phyloP scores from a whole-genome alignment of 345 rosid genomes.

The Ailanthus altissimus region DNA sequence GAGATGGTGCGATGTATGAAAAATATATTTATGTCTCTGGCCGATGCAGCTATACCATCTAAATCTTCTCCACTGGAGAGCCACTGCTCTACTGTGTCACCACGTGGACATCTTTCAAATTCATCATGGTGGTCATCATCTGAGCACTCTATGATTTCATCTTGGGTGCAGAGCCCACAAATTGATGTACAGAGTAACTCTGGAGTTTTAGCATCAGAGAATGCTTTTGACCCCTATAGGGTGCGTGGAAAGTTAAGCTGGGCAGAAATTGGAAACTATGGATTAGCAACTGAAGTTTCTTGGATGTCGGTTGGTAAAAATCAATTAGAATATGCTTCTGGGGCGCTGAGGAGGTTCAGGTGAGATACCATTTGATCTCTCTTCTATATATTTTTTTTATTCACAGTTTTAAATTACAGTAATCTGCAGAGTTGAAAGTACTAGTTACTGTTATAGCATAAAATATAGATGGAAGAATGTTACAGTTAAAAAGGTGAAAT shows the following conservation, averaged over 20 bases:
- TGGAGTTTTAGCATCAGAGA: slow-evolving; percentile 56
- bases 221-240: slow-evolving; percentile 75
- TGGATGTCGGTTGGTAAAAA: slow-evolving; percentile 98
- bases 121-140: slow-evolving; percentile 84
- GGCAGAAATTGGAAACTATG: slow-evolving; percentile 75
- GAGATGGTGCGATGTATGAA: slow-evolving; percentile 95
- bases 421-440: not conserved
- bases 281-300: slow-evolving; percentile 72
- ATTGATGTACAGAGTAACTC: slow-evolving; percentile 52
- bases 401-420: not conserved
- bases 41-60: slow-evolving; percentile 66
- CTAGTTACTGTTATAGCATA: not conserved
- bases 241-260: slow-evolving; percentile 88
- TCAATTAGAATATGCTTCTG: slow-evolving; percentile 90
- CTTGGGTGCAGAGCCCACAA: slow-evolving; percentile 77
- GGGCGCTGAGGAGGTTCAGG: slow-evolving; percentile 89
- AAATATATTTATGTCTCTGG: slow-evolving; percentile 81
- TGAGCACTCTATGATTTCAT: slow-evolving; percentile 69
- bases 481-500: not conserved
- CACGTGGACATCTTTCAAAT: slow-evolving; percentile 78
- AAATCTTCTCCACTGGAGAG: slow-evolving; percentile 51
- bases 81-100: slow-evolving; percentile 70
- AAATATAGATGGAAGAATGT: slow-evolving; percentile 3
- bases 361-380: slow-evolving; percentile 26
- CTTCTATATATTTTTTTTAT: not conserved